Conservation (phyloP, 2,329 filamentous ascomycete genomes). For the Emmonsia crescens region DNA sequence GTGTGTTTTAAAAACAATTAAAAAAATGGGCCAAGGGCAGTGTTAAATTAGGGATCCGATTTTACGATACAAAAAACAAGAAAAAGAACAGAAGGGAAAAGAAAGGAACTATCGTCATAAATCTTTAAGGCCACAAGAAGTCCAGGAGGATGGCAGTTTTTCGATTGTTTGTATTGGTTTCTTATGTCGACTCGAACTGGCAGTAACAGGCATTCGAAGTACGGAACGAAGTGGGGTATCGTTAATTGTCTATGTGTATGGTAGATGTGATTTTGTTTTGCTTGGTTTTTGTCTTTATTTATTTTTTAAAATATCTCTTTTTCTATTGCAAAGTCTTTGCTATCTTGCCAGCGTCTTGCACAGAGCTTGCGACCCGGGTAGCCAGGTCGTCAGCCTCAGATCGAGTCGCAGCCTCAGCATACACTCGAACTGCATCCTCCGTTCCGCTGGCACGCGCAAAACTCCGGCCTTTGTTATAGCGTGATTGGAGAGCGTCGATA, state of each 20-base stretch:
- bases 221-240: not conserved
- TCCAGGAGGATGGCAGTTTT: not conserved
- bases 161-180: not conserved
- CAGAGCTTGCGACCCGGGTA: constrained; percentile 65
- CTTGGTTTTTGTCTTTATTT: not conserved
- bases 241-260: not conserved
- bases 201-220: not conserved
- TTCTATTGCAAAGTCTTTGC: not conserved
- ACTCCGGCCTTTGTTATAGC: constrained; percentile 78
- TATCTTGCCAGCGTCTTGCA: constrained; percentile 46
- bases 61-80: not conserved
- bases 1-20: not conserved
- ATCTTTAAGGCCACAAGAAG: not conserved
- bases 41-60: not conserved
- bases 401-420: constrained; percentile 83
- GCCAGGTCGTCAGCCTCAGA: constrained; percentile 87
- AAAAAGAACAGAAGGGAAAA: not conserved
- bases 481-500: constrained; percentile 79
- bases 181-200: not conserved
- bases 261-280: not conserved
- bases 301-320: not conserved
- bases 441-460: constrained; percentile 92
- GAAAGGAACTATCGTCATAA: not conserved
- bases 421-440: constrained; percentile 91
- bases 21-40: not conserved